Evolutionary conservation across 345 rosid species (phyloP), one percentile per base, ranked within the genome.

Genomic region (Euclidium syriacum): DNA sequence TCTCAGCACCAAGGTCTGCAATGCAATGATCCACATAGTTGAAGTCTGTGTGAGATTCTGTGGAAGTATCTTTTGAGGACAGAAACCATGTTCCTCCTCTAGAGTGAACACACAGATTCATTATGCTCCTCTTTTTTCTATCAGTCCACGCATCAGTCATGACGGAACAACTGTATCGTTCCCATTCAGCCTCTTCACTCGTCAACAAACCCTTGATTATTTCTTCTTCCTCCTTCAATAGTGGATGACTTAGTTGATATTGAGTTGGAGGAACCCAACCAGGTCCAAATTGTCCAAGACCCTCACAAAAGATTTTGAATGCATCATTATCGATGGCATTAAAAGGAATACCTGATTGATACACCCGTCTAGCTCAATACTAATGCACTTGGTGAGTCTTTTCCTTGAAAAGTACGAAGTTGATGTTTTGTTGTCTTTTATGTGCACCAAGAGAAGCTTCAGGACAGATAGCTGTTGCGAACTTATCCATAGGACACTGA

Each of bases 341-440:
- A 5, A 64, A 39, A 51, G 50, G 29, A 52, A 20, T 52, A 52
- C 40, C 0, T 36, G 47, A 17, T 7, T 38, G 39, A 27, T 49
- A 62, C 2, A 49, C 36, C 47, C 58, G 49, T 18, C 58, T 62
- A 38, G 58, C 14, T 38, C 10, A 62, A 35, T 48, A 62, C 0
- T 62, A 29, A 1, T 12, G 48, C 19, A 59, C 30, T 12, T 18
- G 19, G 43, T 58, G 51, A 3, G 14, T 11, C 4, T 62, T 62
- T 5, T 12, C 46, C 17, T 62, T 50, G 18, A 16, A 61, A 0
- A 60, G 15, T 10, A 8, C 15, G 20, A 0, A 10, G 11, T 22
- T 44, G 7, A 60, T 46, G 33, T 32, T 44, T 5, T 22, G 17
- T 17, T 40, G 50, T 42, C 18, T 18, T 33, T 1, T 10, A 7